Conservation (phyloP, 345 rosid species). For the Noccaea caerulescens region DNA sequence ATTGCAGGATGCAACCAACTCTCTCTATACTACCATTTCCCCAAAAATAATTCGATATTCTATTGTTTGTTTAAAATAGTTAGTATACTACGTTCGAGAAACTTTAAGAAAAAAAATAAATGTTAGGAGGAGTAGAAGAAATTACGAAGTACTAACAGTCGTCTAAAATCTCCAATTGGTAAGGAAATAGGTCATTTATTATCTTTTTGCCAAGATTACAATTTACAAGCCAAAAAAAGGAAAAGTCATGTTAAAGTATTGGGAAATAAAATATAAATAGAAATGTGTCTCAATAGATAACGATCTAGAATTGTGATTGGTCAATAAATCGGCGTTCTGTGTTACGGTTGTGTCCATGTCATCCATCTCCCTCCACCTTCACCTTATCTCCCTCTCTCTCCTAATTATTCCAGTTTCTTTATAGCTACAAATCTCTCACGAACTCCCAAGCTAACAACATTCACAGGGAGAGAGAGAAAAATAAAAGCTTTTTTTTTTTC, state of each 20-base stretch:
- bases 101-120: background rate
- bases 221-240: background rate
- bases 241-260: background rate
- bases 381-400: conserved; percentile 29
- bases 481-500: background rate
- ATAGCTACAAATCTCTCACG: conserved; percentile 34
- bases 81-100: conserved; percentile 6
- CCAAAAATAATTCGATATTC: background rate
- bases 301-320: conserved; percentile 35
- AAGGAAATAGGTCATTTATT: conserved; percentile 34
- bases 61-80: too few relatives aligned
- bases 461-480: conserved; percentile 24
- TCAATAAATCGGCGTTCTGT: conserved; percentile 42
- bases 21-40: background rate
- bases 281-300: conserved; percentile 2
- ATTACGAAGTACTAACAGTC: background rate
- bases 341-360: conserved; percentile 40
- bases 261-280: conserved; percentile 24
- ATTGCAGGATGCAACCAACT: conserved; percentile 19
- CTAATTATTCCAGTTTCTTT: conserved; percentile 6
- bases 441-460: conserved; percentile 36
- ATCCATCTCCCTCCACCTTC: conserved; percentile 33
- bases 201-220: conserved; percentile 16
- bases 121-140: too few relatives aligned
- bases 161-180: conserved; percentile 8